Evolutionary conservation across 148 eudicot genomes (phyloP).

Genomic region (Rhododendron williamsianum): DNA sequence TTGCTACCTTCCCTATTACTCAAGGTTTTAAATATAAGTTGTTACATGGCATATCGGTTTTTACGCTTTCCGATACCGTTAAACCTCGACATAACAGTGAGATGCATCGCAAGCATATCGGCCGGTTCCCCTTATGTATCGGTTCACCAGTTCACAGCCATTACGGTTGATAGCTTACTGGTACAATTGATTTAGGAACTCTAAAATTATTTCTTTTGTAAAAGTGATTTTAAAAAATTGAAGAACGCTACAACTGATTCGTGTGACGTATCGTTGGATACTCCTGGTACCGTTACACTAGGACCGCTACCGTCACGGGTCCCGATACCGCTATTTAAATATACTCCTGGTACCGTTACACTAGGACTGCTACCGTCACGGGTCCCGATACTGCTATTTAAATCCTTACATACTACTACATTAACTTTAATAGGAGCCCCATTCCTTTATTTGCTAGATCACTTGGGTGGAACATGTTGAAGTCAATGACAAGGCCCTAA

Average conservation of each 20-base stretch:
- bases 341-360: neutral
- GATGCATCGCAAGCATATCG: neutral
- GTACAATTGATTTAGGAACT: neutral
- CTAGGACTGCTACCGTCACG: neutral
- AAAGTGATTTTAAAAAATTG: no score
- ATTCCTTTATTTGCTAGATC: constrained; percentile 13
- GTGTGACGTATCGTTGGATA: neutral
- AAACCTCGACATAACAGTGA: neutral
- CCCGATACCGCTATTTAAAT: neutral
- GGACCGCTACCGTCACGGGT: neutral
- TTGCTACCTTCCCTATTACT: neutral
- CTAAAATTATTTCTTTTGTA: neutral
- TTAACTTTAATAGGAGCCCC: neutral
- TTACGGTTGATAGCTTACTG: neutral
- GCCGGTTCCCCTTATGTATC: neutral
- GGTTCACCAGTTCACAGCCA: neutral
- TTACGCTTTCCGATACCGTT: neutral
- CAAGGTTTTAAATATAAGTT: neutral
- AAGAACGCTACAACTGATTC: neutral
- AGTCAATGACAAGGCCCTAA: constrained; percentile 20
- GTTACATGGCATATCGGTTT: neutral
- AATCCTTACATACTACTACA: neutral
- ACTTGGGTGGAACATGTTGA: constrained; percentile 34
- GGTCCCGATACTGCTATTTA: neutral
- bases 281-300: neutral